Evolutionary conservation across 2,329 filamentous ascomycete genomes (phyloP).

Genomic region (Ascochyta koolunga): DNA sequence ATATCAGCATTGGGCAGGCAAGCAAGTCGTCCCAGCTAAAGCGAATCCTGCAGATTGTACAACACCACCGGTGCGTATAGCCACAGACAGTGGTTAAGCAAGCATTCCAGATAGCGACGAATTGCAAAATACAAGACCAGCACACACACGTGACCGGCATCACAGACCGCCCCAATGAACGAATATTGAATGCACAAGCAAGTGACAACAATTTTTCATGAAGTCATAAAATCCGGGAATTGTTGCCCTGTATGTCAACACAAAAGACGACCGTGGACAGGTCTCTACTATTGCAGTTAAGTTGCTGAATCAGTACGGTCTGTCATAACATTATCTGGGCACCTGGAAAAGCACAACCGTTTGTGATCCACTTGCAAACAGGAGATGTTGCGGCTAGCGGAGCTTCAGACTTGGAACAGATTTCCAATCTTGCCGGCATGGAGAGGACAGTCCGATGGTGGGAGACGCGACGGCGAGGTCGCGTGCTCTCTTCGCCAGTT

Average conservation of each 20-base stretch:
- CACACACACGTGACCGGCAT: not conserved
- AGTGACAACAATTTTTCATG: not conserved
- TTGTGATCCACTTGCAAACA: not conserved
- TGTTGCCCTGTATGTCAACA: not conserved
- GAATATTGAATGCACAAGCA: not conserved
- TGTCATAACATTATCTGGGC: not conserved
- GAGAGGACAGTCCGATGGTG: slow-evolving; percentile 1
- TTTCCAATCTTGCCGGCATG: slow-evolving; percentile 2
- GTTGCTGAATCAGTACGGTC: not conserved
- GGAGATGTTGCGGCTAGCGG: not conserved
- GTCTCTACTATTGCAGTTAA: not conserved
- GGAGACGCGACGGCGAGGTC: not conserved
- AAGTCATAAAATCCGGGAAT: not conserved
- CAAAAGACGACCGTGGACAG: not conserved
- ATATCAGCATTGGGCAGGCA: not conserved
- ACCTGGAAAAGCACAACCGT: not conserved
- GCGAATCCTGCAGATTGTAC: not conserved
- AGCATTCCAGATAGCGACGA: not conserved
- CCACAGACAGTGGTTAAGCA: not conserved
- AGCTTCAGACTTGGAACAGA: not conserved
- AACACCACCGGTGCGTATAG: not conserved
- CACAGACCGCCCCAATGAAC: not conserved
- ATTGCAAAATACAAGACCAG: not conserved
- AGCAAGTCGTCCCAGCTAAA: not conserved
- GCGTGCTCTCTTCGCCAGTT: not conserved